Base-by-base conservation (phyloP, 805 yeast species). In the Ogataea parapolymorpha region DNA sequence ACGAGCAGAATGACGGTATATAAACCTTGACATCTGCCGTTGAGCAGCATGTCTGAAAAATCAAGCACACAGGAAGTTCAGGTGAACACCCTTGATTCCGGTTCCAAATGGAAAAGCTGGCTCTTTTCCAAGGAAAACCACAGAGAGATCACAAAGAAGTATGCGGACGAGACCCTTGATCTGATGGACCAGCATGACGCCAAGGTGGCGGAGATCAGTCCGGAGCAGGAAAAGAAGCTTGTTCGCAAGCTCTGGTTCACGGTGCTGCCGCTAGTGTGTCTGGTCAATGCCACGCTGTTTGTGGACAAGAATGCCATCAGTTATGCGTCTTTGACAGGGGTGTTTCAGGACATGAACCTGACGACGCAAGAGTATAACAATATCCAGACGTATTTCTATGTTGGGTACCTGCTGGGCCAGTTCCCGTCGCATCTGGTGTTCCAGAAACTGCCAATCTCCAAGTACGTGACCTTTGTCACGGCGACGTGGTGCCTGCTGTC, bases 281-380 rank as follows among this genome's bases (percentile, higher is more conserved):
- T 67, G 12, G 65, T 73, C 18, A 67, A 72, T 54, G 49, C 68
- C 42, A 48, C 70, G n/a, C 56, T 74, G 39, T 75, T 70, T 50
- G 67, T 74, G 55, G 81, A 76, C 54, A 77, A 77, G 48, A 75
- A 75, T 3, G 69, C 78, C 3, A 49, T 75, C 32, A 67, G 75
- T 0, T 77, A 72, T 49, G 67, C 74, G 12, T 63, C 77, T 0
- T 64, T 75, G 35, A 62, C 75, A 37, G 78, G 72, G 0, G 58
- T 76, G 17, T 72, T 62, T 52, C 66, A 63, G 12, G 77, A 70
- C 42, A 71, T 74, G 10, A 64, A 68, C 3, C 53, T 77, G 16
- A 59, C 61, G 15, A 70, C 67, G 44, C 49, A 61, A 39, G 63
- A 64, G 32, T 75, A 72, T 53, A 69, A 70, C 50, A 68, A 72